Base-by-base conservation (phyloP, 2,329 filamentous ascomycete species). In the Rhynchosporium agropyri region DNA sequence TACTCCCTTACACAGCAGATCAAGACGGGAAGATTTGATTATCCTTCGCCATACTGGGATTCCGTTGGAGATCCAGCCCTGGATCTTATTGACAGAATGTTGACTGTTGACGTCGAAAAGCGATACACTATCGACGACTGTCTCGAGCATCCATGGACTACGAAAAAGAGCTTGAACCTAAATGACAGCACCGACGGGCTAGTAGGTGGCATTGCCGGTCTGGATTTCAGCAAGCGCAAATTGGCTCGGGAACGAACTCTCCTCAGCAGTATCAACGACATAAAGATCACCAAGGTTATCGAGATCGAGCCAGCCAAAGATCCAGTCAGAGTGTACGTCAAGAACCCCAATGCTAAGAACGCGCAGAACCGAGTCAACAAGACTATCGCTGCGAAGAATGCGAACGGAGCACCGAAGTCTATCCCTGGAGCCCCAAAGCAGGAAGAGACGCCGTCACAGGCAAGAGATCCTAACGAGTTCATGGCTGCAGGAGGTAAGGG, bases 21-120 rank as follows among this genome's bases (percentile, higher is more conserved):
- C 77, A 93, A 90, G 76, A 84, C 85, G 76, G 95, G 91, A 15
- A 84, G 87, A 26, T 99, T 97, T 73, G 91, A 97, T 76, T 99
- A 97, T 73, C 94, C 95, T 0, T 96, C 92, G 1, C 95, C 95
- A 0, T 98, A 98, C 77, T 99, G 92, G 92, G 92, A 96, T 75
- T 85, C 87, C 2, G 87, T 97, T 36, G 89, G 90, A 72, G 93
- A 98, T 68, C 84, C 89, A 60, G 95, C 94, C 7, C 67, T 99
- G 59, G 92, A 98, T 69, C 82, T 99, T 40, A 98, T 99, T 69
- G 95, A 99, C 75, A 84, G 84, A 48, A 99, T 99, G 95, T 84
- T 99, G 57, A 90, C 91, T 2, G 92, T 97, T 40, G 88, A 97
- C 67, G 88, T 92, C 2, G 86, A 91, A 33, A 85, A 89, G 75